Percentiles rank a stretch among this genome's conserved stretches.
phyloP scores from a whole-genome alignment of 768 basidiomycete genomes.

The Suillus subaureus region DNA sequence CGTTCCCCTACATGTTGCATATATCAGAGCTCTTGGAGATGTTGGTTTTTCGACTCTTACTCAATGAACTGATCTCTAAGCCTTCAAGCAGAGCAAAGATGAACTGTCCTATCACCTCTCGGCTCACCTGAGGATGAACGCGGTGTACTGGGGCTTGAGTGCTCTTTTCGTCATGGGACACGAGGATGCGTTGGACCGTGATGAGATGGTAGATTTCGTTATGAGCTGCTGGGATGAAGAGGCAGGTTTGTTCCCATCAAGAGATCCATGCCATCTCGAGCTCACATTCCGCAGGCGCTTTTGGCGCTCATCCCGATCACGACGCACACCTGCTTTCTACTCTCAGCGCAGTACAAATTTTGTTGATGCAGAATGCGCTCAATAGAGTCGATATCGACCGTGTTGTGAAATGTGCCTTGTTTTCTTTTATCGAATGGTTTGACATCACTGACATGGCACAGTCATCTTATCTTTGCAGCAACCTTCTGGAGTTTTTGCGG shows the following conservation, averaged over 20 bases:
- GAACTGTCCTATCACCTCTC: constrained; percentile 90
- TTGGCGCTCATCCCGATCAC: constrained; percentile 90
- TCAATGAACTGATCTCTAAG: constrained; percentile 10
- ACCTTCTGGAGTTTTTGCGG: constrained; percentile 85
- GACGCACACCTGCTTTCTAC: constrained; percentile 90
- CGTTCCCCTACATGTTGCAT: constrained; percentile 66
- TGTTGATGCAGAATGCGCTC: constrained; percentile 82
- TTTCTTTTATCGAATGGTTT: constrained; percentile 14
- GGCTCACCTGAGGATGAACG: constrained; percentile 92
- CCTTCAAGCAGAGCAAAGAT: constrained; percentile 63
- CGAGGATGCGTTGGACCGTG: constrained; percentile 74
- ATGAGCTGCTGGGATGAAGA: constrained; percentile 96
- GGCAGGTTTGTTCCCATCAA: constrained; percentile 51
- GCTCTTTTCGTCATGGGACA: constrained; percentile 82
- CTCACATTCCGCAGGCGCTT: constrained; percentile 61
- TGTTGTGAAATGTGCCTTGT: constrained; percentile 63
- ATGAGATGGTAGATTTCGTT: constrained; percentile 88
- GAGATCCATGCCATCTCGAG: constrained; percentile 7
- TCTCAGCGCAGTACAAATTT: constrained; percentile 89
- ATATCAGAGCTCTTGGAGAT: constrained; percentile 75
- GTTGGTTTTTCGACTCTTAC: constrained; percentile 35
- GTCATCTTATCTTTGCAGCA: constrained; percentile 86
- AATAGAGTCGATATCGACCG: constrained; percentile 70
- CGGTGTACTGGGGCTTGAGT: constrained; percentile 94
- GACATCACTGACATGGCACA: constrained; percentile 32